Base-by-base conservation (phyloP, 1,284 basidiomycete genomes). In the Pyrrhoderma lamaoense region DNA sequence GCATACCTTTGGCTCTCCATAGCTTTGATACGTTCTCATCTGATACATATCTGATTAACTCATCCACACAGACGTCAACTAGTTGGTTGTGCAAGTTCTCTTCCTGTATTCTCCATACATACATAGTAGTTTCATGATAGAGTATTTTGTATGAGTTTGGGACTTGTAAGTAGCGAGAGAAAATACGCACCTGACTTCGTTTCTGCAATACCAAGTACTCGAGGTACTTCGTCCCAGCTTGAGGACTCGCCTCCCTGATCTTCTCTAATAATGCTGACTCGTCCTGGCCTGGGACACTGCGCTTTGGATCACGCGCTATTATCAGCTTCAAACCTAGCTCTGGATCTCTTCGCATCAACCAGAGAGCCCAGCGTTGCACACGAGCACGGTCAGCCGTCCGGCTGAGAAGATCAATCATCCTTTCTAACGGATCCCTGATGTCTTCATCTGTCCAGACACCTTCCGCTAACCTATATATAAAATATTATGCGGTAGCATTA, bases 161-260 rank as follows among this genome's bases (percentile, higher is more conserved):
- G 27, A 31, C 7, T 11, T 5, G 27, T 11, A 31, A 31, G 27
- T 31, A 31, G 11, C 5, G 11, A 31, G 27, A 51, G 2, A 3
- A 19, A 31, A 31, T 31, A 64, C 72, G 13, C 58, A 80, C 86
- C 46, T 70, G 72, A 59, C 76, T 84, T 39, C 80, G 77, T 59
- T 80, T 80, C 52, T 79, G 76, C 22, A 94, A 66, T 1, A 93
- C 82, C 0, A 93, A 70, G 62, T 89, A 79, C 60, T 95, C 92
- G 4, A 96, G 71, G 61, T 83, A 93, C 51, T 77, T 75, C 38
- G 77, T 70, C 2, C 80, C 89, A 1, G 80, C 81, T 13, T 67
- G 67, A 2, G 73, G 70, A 59, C 79, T 80, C 2, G 80, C 72
- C 34, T 67, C 74, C 54, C 66, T 74, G 45, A 81, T 79, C 61